A percentile compares a stretch with the other conserved stretches of the same genome.
These are phyloP conservation scores for Lichtheimia corymbifera DNA, from an alignment of 371 early-diverging fungal genomes.

Conservation along the genomic window DNA sequence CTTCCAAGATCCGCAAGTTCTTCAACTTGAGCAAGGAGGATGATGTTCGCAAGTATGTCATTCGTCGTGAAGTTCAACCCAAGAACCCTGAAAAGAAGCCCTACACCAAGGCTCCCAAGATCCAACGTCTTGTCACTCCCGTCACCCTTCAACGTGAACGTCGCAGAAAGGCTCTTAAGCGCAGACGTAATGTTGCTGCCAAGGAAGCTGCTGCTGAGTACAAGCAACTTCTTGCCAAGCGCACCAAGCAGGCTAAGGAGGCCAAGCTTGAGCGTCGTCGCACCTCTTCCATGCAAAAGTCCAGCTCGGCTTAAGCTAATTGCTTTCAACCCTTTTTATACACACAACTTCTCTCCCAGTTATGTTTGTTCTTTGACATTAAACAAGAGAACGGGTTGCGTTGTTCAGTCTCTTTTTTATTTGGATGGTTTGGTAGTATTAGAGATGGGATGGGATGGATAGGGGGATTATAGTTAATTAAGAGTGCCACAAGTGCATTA, in stretches of 20 bases:
- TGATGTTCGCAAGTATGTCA: slow-evolving; percentile 98
- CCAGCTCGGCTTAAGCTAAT: slow-evolving; percentile 44
- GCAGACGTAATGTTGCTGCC: slow-evolving; percentile 74
- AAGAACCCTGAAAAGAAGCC: slow-evolving; percentile 90
- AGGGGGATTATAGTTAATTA: too few relatives aligned
- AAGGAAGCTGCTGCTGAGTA: slow-evolving; percentile 91
- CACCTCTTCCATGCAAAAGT: slow-evolving; percentile 67
- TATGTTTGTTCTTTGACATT: too few relatives aligned
- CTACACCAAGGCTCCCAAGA: slow-evolving; percentile 93
- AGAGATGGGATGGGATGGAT: too few relatives aligned
- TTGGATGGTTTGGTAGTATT: too few relatives aligned
- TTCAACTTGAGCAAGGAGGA: slow-evolving; percentile 96
- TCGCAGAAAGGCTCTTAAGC: slow-evolving; percentile 83
- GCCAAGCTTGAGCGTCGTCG: slow-evolving; percentile 71
- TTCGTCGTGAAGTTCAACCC: slow-evolving; percentile 92
- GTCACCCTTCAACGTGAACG: slow-evolving; percentile 94
- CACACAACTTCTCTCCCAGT: too few relatives aligned
- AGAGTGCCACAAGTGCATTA: slow-evolving; percentile 47
- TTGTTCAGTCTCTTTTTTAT: too few relatives aligned
- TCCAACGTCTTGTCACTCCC: slow-evolving; percentile 98
- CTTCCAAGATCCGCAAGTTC: slow-evolving; percentile 97
- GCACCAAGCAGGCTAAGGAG: slow-evolving; percentile 88
- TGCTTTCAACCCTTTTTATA: too few relatives aligned
- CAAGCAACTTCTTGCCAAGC: slow-evolving; percentile 90
- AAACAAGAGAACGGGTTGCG: too few relatives aligned